Percentiles rank a stretch among this genome's conserved stretches.
Conservation (phyloP, 108 stramenopile species). For the Cyclostephanos tholiformis region DNA sequence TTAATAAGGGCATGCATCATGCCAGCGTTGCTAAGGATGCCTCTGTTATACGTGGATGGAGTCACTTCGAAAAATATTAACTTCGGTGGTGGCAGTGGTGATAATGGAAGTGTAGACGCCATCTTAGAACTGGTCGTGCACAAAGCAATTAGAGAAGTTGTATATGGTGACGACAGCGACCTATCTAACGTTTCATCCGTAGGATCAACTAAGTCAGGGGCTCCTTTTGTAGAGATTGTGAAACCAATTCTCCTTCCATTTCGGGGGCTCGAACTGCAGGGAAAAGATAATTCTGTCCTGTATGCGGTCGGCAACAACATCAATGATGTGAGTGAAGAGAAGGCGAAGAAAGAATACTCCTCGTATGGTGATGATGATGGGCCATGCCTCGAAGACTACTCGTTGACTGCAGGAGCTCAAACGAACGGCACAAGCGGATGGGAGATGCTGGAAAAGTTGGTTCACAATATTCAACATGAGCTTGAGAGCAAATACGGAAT, state of each 20-base stretch:
- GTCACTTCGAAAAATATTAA: constrained; percentile 27
- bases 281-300: constrained; percentile 66
- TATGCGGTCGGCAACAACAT: constrained; percentile 50
- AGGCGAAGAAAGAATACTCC: constrained; percentile 7
- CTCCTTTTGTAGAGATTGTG: constrained; percentile 28
- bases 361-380: constrained; percentile 32
- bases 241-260: constrained; percentile 70
- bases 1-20: constrained; percentile 74
- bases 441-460: constrained; percentile 42
- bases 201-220: neutral
- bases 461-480: constrained; percentile 52
- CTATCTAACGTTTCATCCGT: neutral
- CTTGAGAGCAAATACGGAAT: constrained; percentile 56
- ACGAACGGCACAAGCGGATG: constrained; percentile 21
- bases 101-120: constrained; percentile 20
- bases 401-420: neutral
- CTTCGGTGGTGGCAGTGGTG: constrained; percentile 2
- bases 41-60: constrained; percentile 68
- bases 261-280: constrained; percentile 77
- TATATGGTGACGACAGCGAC: constrained; percentile 22
- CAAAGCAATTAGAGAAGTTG: constrained; percentile 45
- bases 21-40: constrained; percentile 62
- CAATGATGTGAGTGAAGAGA: constrained; percentile 20
- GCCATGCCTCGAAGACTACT: constrained; percentile 36
- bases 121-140: constrained; percentile 52